These are phyloP conservation scores for Leccinum truebloodii DNA, from an alignment of 768 basidiomycete genomes.

Conservation along the genomic window DNA sequence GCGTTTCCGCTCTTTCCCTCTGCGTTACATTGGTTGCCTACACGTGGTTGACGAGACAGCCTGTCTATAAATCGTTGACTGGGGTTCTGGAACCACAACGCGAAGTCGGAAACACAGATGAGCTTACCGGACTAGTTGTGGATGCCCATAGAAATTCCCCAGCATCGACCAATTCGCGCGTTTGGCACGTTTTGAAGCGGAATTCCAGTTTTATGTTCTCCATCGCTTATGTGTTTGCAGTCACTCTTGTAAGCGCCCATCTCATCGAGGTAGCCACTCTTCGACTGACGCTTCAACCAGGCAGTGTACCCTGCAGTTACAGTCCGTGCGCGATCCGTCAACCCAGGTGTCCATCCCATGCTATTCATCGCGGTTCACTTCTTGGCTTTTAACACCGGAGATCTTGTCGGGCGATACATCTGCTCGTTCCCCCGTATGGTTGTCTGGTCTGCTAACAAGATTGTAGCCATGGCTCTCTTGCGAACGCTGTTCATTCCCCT, in stretches of 20 bases:
- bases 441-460: constrained; percentile 66
- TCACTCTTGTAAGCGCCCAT: constrained; percentile 67
- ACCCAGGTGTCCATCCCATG: constrained; percentile 69
- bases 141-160: constrained; percentile 22
- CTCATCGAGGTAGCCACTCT: background rate
- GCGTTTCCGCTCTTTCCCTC: constrained; percentile 67
- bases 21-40: constrained; percentile 53
- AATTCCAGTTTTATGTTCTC: constrained; percentile 74
- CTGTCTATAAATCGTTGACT: constrained; percentile 59
- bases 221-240: constrained; percentile 72
- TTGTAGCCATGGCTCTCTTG: constrained; percentile 62
- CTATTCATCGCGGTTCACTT: constrained; percentile 82
- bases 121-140: constrained; percentile 39
- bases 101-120: constrained; percentile 28
- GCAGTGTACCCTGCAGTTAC: constrained; percentile 89
- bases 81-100: constrained; percentile 43
- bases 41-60: constrained; percentile 55
- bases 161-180: constrained; percentile 41
- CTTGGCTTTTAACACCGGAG: constrained; percentile 72
- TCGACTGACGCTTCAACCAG: constrained; percentile 40
- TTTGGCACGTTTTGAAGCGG: constrained; percentile 55
- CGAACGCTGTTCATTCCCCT: constrained; percentile 84
- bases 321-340: constrained; percentile 67
- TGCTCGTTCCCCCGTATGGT: constrained; percentile 67
- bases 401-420: constrained; percentile 66